Percentiles rank a stretch among this genome's conserved stretches.
These are phyloP conservation scores for Sporisorium reilianum DNA, from an alignment of 1,284 basidiomycete genomes.

Conservation along the genomic window DNA sequence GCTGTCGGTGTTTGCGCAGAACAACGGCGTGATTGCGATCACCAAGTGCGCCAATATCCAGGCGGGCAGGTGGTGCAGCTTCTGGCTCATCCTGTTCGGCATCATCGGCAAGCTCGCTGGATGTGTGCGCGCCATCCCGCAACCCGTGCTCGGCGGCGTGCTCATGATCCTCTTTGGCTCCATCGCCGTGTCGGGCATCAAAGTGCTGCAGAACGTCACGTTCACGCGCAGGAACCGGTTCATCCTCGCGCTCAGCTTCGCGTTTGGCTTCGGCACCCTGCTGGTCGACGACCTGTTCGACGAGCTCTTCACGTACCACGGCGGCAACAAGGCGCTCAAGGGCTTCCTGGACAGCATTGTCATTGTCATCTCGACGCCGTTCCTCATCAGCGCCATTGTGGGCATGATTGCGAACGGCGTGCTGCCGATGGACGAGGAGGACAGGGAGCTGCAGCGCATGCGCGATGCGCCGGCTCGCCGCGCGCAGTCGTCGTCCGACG, in stretches of 20 bases:
- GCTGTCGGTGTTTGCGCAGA: conserved; percentile 83
- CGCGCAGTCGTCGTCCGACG: conserved; percentile 8
- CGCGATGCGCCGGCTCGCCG: not conserved
- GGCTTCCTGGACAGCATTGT: conserved; percentile 83
- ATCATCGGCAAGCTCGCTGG: conserved; percentile 83
- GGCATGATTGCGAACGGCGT: conserved; percentile 58
- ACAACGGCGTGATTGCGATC: conserved; percentile 74
- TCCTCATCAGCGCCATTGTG: conserved; percentile 76
- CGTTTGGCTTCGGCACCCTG: conserved; percentile 79
- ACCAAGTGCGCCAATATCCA: conserved; percentile 64
- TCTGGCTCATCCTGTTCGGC: conserved; percentile 61
- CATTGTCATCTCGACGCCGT: conserved; percentile 75
- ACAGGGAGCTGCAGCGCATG: conserved; percentile 25
- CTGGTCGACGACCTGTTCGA: conserved; percentile 69
- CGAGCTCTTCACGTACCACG: conserved; percentile 71
- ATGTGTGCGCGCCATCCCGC: conserved; percentile 74
- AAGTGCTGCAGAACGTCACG: conserved; percentile 77
- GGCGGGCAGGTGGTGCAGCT: conserved; percentile 58
- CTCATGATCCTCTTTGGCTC: conserved; percentile 69
- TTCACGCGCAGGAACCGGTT: conserved; percentile 83
- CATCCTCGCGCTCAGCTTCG: conserved; percentile 74
- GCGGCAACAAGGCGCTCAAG: conserved; percentile 74
- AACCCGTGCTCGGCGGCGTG: conserved; percentile 81
- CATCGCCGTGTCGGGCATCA: conserved; percentile 75
- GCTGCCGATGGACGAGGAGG: conserved; percentile 58